phyloP scores from a whole-genome alignment of 176 grass and related monocot genomes.

The Calamus simplicifolius region DNA sequence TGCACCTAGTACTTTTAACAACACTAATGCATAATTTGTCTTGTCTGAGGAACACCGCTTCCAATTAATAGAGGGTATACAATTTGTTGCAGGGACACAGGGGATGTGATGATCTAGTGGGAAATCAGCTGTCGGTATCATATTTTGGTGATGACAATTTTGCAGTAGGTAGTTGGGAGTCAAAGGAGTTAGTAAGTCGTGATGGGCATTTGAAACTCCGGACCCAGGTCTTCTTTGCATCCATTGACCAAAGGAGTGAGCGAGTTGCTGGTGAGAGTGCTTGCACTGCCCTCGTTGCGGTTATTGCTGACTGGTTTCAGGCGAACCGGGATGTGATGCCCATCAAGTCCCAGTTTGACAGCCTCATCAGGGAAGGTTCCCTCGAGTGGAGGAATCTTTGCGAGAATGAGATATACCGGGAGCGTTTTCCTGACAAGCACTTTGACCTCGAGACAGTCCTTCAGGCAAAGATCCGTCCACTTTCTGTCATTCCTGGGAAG shows the following conservation, averaged over 20 bases:
- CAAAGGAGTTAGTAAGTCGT: slow-evolving; percentile 59
- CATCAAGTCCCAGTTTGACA: slow-evolving; percentile 76
- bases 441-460: slow-evolving; percentile 97
- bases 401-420: slow-evolving; percentile 57
- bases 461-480: slow-evolving; percentile 56
- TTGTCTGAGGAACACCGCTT: too few relatives aligned
- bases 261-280: slow-evolving; percentile 86
- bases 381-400: slow-evolving; percentile 90
- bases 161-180: slow-evolving; percentile 78
- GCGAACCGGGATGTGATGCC: slow-evolving; percentile 70
- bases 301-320: slow-evolving; percentile 90
- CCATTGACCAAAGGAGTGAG: slow-evolving; percentile 91
- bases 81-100: slow-evolving; percentile 44
- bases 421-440: slow-evolving; percentile 78
- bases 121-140: slow-evolving; percentile 34
- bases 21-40: too few relatives aligned
- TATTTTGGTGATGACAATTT: slow-evolving; percentile 92
- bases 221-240: slow-evolving; percentile 80
- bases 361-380: slow-evolving; percentile 85
- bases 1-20: too few relatives aligned
- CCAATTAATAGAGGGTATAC: too few relatives aligned
- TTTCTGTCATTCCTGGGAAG: slow-evolving; percentile 53
- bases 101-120: slow-evolving; percentile 26
- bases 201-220: slow-evolving; percentile 74
- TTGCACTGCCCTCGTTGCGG: slow-evolving; percentile 79